Conservation (phyloP, 768 basidiomycete genomes). For the Trametes gibbosa region DNA sequence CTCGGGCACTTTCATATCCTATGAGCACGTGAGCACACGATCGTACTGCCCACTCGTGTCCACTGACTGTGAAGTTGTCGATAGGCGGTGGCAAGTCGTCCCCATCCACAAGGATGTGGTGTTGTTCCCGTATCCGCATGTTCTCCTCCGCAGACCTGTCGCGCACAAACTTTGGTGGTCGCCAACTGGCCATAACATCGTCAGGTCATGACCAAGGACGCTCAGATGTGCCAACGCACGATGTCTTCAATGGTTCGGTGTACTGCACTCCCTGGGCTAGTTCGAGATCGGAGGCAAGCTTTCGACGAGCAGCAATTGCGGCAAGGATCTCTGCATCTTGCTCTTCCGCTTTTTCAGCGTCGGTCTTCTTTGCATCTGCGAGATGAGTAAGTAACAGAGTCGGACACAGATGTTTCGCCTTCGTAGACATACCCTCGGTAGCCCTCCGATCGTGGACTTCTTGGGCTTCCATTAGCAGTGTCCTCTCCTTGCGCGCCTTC, state of each 20-base stretch:
- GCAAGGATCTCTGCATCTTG: constrained; percentile 88
- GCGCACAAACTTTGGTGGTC: constrained; percentile 79
- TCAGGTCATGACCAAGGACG: constrained; percentile 1
- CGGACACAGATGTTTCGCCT: background rate
- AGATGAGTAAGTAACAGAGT: constrained; percentile 15
- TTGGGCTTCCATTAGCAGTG: constrained; percentile 88
- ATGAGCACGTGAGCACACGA: constrained; percentile 5
- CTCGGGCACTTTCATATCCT: constrained; percentile 99
- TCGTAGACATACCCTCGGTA: constrained; percentile 57
- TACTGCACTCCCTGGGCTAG: constrained; percentile 92
- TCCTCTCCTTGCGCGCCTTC: constrained; percentile 78
- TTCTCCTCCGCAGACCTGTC: constrained; percentile 68
- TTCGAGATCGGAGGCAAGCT: constrained; percentile 90
- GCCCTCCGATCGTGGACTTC: constrained; percentile 88
- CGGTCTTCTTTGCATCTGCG: constrained; percentile 83
- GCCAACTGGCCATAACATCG: constrained; percentile 62
- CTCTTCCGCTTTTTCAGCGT: constrained; percentile 81
- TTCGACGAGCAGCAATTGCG: constrained; percentile 87
- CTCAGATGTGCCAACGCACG: constrained; percentile 44
- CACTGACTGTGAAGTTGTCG: constrained; percentile 71
- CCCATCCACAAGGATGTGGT: constrained; percentile 94
- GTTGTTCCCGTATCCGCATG: constrained; percentile 77
- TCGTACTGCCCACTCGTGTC: background rate
- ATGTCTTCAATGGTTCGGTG: constrained; percentile 78
- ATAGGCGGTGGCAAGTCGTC: constrained; percentile 94